Percentiles rank a stretch among this genome's conserved stretches.
Conservation (phyloP, 2,329 filamentous ascomycete species). For the Monilinia aucupariae region DNA sequence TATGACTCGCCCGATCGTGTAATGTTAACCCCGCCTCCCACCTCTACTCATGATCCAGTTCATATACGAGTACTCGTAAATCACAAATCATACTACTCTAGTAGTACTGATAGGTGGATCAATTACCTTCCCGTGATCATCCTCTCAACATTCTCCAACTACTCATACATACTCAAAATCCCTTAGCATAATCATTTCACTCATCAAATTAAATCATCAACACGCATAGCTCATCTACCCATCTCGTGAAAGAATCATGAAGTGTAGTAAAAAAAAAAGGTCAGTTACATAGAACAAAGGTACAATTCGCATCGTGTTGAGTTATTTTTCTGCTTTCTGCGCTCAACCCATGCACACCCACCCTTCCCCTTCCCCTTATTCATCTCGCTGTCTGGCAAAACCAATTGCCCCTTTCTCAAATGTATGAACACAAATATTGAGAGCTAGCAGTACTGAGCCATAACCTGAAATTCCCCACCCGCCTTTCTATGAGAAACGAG, state of each 20-base stretch:
- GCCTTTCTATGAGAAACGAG: conserved; percentile 7
- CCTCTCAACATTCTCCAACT: neutral
- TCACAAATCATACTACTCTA: no score
- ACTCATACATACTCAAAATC: neutral
- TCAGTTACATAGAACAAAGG: conserved; percentile 19
- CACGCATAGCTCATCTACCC: neutral
- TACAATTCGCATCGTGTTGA: conserved; percentile 17
- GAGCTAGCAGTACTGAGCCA: conserved; percentile 1
- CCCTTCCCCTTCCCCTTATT: conserved; percentile 1
- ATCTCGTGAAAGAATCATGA: conserved; percentile 2
- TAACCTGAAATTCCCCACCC: neutral
- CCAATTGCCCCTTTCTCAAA: conserved; percentile 6
- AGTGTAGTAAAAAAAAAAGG: conserved; percentile 14
- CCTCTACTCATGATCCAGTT: neutral
- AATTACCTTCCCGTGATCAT: no score
- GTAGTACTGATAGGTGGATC: no score
- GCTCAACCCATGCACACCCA: conserved; percentile 6
- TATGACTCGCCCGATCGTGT: no score
- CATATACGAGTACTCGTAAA: no score
- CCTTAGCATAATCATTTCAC: neutral
- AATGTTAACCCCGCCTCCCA: no score
- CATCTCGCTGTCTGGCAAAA: conserved; percentile 12
- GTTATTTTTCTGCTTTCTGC: conserved; percentile 15
- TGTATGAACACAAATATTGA: conserved; percentile 11
- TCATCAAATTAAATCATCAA: conserved; percentile 3